Conservation (phyloP, 1,284 basidiomycete genomes). For the Athelia sp. region DNA sequence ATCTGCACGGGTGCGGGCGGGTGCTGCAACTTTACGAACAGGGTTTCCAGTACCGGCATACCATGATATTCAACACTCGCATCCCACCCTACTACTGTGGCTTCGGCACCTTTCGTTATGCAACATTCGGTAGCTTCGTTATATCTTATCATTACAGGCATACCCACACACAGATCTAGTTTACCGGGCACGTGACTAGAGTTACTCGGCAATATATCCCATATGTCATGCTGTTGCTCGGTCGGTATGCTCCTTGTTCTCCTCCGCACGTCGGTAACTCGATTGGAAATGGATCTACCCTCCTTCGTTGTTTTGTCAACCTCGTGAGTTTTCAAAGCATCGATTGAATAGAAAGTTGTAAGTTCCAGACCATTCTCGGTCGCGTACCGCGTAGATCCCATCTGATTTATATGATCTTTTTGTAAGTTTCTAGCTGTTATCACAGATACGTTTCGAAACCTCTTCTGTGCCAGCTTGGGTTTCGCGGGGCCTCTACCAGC, state of each 20-base stretch:
- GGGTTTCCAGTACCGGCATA: conserved; percentile 12
- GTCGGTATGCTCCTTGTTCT: neutral
- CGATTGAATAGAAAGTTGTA: conserved; percentile 17
- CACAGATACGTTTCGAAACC: conserved; percentile 25
- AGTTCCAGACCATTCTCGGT: conserved; percentile 19
- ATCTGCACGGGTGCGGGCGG: conserved; percentile 25
- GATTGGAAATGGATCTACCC: too few relatives aligned
- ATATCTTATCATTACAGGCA: conserved; percentile 33
- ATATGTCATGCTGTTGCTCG: conserved; percentile 20
- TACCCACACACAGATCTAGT: conserved; percentile 28
- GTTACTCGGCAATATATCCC: conserved; percentile 17
- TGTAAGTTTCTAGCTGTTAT: conserved; percentile 26
- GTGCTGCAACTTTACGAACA: conserved; percentile 21
- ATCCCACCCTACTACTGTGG: conserved; percentile 26
- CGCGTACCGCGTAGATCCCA: conserved; percentile 21
- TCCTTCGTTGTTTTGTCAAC: too few relatives aligned
- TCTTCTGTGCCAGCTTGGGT: conserved; percentile 10
- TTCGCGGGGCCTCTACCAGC: conserved; percentile 3
- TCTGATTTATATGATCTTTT: conserved; percentile 26
- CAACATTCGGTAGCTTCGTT: too few relatives aligned
- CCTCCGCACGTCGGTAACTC: too few relatives aligned
- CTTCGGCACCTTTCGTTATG: too few relatives aligned
- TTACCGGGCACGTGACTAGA: conserved; percentile 21
- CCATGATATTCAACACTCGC: conserved; percentile 7
- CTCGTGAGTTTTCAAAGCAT: conserved; percentile 7